A percentile compares a stretch with the other conserved stretches of the same genome.
Conservation (phyloP, 768 basidiomycete genomes). For the Kwoniella bestiolae region DNA sequence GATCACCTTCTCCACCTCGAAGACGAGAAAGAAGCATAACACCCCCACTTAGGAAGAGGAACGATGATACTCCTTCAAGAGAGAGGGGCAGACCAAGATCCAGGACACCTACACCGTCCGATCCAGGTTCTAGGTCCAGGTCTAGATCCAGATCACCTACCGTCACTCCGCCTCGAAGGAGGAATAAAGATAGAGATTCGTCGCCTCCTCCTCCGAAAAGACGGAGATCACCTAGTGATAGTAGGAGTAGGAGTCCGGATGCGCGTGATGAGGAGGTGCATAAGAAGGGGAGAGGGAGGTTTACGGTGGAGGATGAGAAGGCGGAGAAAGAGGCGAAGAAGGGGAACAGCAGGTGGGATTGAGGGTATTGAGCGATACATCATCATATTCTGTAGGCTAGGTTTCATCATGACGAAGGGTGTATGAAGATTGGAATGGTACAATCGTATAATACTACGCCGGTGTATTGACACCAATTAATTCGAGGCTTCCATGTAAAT, state of each 20-base stretch:
- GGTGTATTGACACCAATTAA: no score
- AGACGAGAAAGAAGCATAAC: slow-evolving; percentile 19
- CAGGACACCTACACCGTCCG: slow-evolving; percentile 20
- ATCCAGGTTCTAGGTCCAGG: slow-evolving; percentile 13
- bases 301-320: slow-evolving; percentile 24
- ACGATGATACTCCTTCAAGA: slow-evolving; percentile 14
- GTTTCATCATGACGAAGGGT: no score
- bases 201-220: slow-evolving; percentile 23
- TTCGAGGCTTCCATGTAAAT: no score
- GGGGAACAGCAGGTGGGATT: slow-evolving; percentile 28
- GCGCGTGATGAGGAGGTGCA: slow-evolving; percentile 11
- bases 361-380: background rate
- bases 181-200: slow-evolving; percentile 10
- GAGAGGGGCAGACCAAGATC: slow-evolving; percentile 26
- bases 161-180: slow-evolving; percentile 26
- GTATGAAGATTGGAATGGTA: no score
- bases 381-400: background rate
- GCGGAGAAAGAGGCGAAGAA: slow-evolving; percentile 17
- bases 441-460: no score
- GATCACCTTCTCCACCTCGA: slow-evolving; percentile 23
- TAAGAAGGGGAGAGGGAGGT: slow-evolving; percentile 31
- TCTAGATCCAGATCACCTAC: slow-evolving; percentile 23
- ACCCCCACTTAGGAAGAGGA: slow-evolving; percentile 9
- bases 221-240: slow-evolving; percentile 18
- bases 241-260: slow-evolving; percentile 22